Evolutionary conservation across 2,329 filamentous ascomycete species (phyloP).

Genomic region (Fusarium austroafricanum): DNA sequence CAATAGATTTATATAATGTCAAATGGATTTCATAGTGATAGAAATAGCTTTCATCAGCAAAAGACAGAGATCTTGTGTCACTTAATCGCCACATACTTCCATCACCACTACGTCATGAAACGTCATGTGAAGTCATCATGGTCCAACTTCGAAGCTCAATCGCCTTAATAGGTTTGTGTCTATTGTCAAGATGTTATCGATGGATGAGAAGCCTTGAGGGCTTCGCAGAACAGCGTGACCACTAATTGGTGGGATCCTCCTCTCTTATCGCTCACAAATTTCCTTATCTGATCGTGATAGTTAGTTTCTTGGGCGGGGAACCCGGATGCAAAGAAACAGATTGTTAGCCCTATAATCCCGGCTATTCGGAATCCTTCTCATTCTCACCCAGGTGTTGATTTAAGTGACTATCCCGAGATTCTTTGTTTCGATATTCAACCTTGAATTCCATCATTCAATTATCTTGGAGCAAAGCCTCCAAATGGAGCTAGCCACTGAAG

Average conservation of each 20-base stretch:
- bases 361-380: too few relatives aligned
- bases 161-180: background rate
- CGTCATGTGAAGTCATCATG: background rate
- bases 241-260: background rate
- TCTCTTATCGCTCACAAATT: background rate
- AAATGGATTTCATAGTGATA: too few relatives aligned
- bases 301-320: background rate
- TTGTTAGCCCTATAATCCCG: too few relatives aligned
- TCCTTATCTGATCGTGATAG: background rate
- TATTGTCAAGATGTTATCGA: background rate
- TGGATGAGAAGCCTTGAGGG: too few relatives aligned
- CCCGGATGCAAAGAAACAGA: background rate
- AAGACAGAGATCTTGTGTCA: background rate
- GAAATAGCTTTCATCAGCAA: too few relatives aligned
- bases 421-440: too few relatives aligned
- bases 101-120: conserved; percentile 17
- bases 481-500: background rate
- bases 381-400: too few relatives aligned
- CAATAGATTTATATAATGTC: too few relatives aligned
- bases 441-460: background rate
- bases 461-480: background rate
- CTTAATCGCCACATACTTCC: background rate
- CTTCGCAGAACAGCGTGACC: background rate
- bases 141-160: background rate
- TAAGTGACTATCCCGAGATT: too few relatives aligned